Conservation (phyloP, 2,329 filamentous ascomycete species). For the Fusarium bactridioides region DNA sequence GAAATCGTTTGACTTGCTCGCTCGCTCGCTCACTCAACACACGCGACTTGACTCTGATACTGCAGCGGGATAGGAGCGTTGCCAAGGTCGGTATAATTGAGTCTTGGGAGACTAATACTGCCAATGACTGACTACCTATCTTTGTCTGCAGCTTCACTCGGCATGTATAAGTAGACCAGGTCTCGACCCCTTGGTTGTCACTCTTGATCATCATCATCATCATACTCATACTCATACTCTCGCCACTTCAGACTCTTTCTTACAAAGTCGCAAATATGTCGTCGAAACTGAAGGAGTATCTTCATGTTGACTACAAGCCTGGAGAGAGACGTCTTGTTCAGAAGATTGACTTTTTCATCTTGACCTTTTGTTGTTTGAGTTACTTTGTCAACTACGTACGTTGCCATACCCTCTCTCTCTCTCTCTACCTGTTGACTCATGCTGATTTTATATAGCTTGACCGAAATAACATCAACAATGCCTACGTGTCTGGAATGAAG, state of each 20-base stretch:
- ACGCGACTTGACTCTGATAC: not conserved
- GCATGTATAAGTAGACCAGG: conserved; percentile 19
- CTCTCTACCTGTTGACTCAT: not conserved
- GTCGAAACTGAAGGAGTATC: conserved; percentile 43
- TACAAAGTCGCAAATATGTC: not conserved
- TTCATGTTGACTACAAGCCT: conserved; percentile 47
- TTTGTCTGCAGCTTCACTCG: not conserved
- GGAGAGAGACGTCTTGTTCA: conserved; percentile 57
- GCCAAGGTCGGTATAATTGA: not conserved
- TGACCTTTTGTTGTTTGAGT: conserved; percentile 69
- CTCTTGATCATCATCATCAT: conserved; percentile 2
- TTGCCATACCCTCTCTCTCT: not conserved
- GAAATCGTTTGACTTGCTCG: not conserved
- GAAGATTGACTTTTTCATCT: conserved; percentile 71
- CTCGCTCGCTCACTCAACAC: not conserved
- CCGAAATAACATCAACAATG: conserved; percentile 50
- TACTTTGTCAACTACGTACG: conserved; percentile 64
- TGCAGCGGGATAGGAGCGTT: not conserved
- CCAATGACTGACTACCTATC: not conserved
- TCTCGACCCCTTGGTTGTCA: not conserved
- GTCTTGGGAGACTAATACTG: not conserved
- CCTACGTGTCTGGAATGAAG: conserved; percentile 56
- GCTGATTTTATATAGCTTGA: conserved; percentile 41
- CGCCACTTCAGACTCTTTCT: conserved; percentile 1
- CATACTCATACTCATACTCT: not conserved